Evolutionary conservation across 225 moss, liverwort and hornwort species (phyloP).

Genomic region (Pleurozium schreberi): DNA sequence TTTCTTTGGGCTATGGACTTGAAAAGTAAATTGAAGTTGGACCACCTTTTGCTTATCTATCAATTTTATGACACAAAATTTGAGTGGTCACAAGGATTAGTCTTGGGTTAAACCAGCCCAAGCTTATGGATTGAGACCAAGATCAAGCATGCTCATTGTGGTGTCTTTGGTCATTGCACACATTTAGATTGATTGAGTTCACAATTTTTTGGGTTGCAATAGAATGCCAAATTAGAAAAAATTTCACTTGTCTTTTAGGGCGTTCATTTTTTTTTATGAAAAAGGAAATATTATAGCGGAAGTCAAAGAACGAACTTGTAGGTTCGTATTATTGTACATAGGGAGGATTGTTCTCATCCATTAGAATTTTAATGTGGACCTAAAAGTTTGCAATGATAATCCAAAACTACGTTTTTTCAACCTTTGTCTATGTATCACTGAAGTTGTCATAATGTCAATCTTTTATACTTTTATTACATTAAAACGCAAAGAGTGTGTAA

Average conservation of each 20-base stretch:
- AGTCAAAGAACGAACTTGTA: too few relatives aligned
- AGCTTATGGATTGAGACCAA: not conserved
- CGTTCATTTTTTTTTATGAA: not conserved
- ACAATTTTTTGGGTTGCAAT: not conserved
- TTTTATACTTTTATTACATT: not conserved
- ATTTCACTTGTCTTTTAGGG: fast-evolving
- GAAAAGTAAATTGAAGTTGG: not conserved
- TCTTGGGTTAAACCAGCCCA: not conserved
- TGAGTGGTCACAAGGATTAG: fast-evolving
- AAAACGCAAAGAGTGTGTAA: not conserved
- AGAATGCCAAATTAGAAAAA: fast-evolving
- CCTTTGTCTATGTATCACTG: too few relatives aligned
- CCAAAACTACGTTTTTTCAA: too few relatives aligned
- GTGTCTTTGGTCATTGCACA: not conserved
- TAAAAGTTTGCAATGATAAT: too few relatives aligned
- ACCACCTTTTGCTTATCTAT: not conserved
- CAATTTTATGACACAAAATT: not conserved
- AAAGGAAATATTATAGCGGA: not conserved
- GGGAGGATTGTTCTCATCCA: too few relatives aligned
- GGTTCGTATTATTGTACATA: too few relatives aligned
- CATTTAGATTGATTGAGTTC: not conserved
- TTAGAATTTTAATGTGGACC: too few relatives aligned
- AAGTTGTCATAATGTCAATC: not conserved
- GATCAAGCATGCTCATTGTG: not conserved
- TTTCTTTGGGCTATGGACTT: not conserved